Conservation (phyloP, 208 protist genomes). For the Vickermania ingenoplastis region DNA sequence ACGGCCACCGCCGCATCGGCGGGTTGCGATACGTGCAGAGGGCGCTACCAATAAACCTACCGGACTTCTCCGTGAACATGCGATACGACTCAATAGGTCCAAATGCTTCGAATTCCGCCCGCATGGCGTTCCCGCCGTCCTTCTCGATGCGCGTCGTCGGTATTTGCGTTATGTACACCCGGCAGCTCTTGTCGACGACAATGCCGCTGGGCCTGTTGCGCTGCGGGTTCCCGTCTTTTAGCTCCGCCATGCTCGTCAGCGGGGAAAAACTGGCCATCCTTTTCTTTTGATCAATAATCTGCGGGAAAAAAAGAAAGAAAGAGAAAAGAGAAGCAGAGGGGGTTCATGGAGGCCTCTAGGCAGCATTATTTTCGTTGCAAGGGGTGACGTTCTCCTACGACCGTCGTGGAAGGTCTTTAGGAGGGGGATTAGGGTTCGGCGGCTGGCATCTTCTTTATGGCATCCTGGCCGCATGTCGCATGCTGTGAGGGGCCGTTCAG, state of each 20-base stretch:
- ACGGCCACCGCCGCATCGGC: conserved; percentile 72
- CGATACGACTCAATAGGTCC: conserved; percentile 80
- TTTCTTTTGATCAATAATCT: too few relatives aligned
- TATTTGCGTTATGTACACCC: conserved; percentile 84
- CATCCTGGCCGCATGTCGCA: too few relatives aligned
- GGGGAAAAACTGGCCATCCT: conserved; percentile 73
- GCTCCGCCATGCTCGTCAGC: conserved; percentile 21
- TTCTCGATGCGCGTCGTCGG: conserved; percentile 74
- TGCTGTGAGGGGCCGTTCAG: too few relatives aligned
- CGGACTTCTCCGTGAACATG: conserved; percentile 79
- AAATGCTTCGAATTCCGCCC: conserved; percentile 74
- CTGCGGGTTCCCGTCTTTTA: conserved; percentile 7
- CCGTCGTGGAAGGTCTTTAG: too few relatives aligned
- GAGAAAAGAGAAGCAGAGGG: conserved; percentile 4
- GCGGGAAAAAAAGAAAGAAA: conserved; percentile 17
- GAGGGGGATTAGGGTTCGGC: too few relatives aligned
- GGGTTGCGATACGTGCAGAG: conserved; percentile 85
- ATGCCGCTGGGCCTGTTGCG: conserved; percentile 41
- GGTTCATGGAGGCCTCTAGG: background rate
- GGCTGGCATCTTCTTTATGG: too few relatives aligned
- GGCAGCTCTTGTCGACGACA: conserved; percentile 78
- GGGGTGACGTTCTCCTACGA: too few relatives aligned
- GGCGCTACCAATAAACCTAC: conserved; percentile 73
- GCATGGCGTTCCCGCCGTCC: conserved; percentile 58
- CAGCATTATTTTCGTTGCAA: too few relatives aligned